These are phyloP conservation scores for Hypoxylon perforatum DNA, from an alignment of 495 filamentous ascomycete genomes.

Conservation along the genomic window DNA sequence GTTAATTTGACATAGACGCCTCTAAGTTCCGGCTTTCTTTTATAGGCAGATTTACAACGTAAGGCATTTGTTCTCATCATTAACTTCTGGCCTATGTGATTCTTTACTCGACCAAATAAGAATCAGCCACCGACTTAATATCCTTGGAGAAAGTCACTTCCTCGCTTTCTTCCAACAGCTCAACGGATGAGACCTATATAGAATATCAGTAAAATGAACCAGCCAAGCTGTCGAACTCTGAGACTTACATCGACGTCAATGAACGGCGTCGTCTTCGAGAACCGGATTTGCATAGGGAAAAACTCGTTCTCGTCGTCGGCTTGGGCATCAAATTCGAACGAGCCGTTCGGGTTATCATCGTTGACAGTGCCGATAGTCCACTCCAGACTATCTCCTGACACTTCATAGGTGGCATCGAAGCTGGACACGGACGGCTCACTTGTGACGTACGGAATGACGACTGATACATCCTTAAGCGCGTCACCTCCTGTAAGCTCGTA, in stretches of 20 bases:
- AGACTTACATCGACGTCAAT: conserved; percentile 87
- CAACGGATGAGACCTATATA: conserved; percentile 72
- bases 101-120: conserved; percentile 79
- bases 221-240: neutral
- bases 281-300: conserved; percentile 94
- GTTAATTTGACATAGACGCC: neutral
- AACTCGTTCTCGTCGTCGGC: conserved; percentile 88
- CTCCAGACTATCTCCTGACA: conserved; percentile 90
- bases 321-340: conserved; percentile 93
- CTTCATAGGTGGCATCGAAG: conserved; percentile 94
- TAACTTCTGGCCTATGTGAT: conserved; percentile 7
- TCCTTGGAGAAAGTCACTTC: conserved; percentile 90
- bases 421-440: conserved; percentile 89
- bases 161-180: conserved; percentile 82
- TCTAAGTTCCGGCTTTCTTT: neutral
- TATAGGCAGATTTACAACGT: neutral
- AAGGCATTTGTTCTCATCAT: conserved; percentile 9
- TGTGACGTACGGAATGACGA: conserved; percentile 84
- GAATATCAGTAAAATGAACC: conserved; percentile 28
- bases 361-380: conserved; percentile 89
- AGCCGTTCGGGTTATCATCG: conserved; percentile 80
- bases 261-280: conserved; percentile 86
- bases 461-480: conserved; percentile 81
- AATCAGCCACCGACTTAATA: conserved; percentile 83
- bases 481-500: conserved; percentile 86